Base-by-base conservation (phyloP, 2,329 filamentous ascomycete genomes). In the Fusarium incarnatum region DNA sequence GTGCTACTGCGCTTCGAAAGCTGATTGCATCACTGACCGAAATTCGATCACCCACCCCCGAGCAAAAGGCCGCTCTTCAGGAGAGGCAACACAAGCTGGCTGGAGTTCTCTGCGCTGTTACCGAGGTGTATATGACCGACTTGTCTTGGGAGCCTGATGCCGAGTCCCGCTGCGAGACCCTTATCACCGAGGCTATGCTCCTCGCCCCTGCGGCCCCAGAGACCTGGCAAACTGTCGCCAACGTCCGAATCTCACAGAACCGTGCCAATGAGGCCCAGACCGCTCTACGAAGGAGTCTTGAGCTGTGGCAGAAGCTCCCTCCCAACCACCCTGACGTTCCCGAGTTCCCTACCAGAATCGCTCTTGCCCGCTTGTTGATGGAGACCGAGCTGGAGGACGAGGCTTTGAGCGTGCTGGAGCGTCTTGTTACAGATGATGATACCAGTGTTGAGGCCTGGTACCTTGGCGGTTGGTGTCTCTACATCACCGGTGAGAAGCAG, bases 91-190 rank as follows among this genome's bases (percentile, higher is more conserved):
- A 86, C 71, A 96, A 96, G 81, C 85, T 98, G 37, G 93, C 94
- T 4, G 94, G 94, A 73, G 93, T 94, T n/a, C 86, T 99, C 37
- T 99, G 97, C 81, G 94, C 93, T 28, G 93, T 98, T 65, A 91
- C 93, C 9, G 96, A 99, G 83, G 94, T 99, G 52, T 99, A 98
- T 84, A 99, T 99, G 96, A 99, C 96, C 13, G 96, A 99, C 83
- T 83, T 98, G 74, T 96, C 92, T 75, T 96, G 88, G 93, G 94
- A 98, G 81, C 89, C 90, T 55, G 94, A 98, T 77, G 96, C 95
- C 8, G 96, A 99, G 83, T 84, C 88, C 71, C 88, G 91, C 72
- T 99, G 97, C 83, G 95, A 99, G 81, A 84, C 88, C 8, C 89
- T 97, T 63, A 89, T 98, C 69, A 97, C 94, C 8, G 94, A 99